Evolutionary conservation across 2,329 filamentous ascomycete species (phyloP).

Genomic region (Hypoxylon sp.): DNA sequence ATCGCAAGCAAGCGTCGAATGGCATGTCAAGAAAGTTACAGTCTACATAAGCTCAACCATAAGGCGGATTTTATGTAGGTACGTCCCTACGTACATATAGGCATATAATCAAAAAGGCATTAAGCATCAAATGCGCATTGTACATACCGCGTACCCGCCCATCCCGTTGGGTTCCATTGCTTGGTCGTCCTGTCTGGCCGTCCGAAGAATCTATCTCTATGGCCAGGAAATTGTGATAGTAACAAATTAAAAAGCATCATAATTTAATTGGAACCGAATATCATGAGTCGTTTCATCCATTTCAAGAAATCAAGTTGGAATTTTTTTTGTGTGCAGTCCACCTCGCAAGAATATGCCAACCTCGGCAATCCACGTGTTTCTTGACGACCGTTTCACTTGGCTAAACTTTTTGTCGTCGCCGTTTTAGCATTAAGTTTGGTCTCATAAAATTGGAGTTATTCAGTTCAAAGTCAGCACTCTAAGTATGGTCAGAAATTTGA

Average conservation of each 20-base stretch:
- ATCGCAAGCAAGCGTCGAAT: neutral
- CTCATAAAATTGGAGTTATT: neutral
- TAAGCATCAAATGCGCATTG: neutral
- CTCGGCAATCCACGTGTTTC: conserved; percentile 37
- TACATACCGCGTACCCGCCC: conserved; percentile 19
- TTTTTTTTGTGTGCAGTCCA: conserved; percentile 11
- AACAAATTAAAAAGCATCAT: conserved; percentile 2
- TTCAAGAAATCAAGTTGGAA: neutral
- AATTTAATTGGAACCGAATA: neutral
- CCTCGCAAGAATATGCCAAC: conserved; percentile 16
- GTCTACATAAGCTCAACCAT: neutral
- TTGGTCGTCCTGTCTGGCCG: neutral
- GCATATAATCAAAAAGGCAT: neutral
- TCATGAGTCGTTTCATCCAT: conserved; percentile 2
- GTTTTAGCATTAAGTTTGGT: neutral
- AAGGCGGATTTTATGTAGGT: conserved; percentile 27
- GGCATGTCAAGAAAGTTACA: conserved; percentile 5
- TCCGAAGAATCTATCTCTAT: neutral
- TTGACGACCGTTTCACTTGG: conserved; percentile 30
- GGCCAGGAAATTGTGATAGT: neutral
- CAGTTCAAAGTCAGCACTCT: conserved; percentile 6
- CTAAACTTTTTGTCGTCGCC: conserved; percentile 11
- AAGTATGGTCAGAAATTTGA: neutral
- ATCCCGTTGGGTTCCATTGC: conserved; percentile 15
- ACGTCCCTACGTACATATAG: conserved; percentile 30